Evolutionary conservation across 192 early-diverging fungal species (phyloP).

Genomic region (Radiomyces spectabilis): DNA sequence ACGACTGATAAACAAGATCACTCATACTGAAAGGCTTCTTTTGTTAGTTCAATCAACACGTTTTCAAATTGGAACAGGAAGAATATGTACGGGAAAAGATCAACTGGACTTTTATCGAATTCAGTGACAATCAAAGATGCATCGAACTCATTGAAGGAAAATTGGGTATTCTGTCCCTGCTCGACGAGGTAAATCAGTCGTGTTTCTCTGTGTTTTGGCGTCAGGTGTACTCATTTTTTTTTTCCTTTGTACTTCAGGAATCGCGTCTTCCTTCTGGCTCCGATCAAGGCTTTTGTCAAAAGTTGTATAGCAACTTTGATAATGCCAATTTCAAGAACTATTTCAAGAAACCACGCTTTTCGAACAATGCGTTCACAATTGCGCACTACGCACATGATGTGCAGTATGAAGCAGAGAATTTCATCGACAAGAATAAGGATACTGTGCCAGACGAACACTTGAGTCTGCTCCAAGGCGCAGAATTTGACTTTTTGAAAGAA

Average conservation of each 20-base stretch:
- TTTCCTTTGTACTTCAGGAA: slow-evolving; percentile 20
- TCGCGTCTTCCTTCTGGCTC: slow-evolving; percentile 76
- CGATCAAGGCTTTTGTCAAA: slow-evolving; percentile 79
- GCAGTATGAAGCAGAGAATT: slow-evolving; percentile 89
- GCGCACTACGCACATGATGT: slow-evolving; percentile 96
- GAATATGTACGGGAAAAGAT: slow-evolving; percentile 96
- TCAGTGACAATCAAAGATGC: slow-evolving; percentile 98
- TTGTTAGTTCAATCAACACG: slow-evolving; percentile 90
- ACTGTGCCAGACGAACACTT: slow-evolving; percentile 94
- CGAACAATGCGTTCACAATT: slow-evolving; percentile 83
- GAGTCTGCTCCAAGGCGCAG: slow-evolving; percentile 66
- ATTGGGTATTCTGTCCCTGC: slow-evolving; percentile 85
- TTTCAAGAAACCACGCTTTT: slow-evolving; percentile 91
- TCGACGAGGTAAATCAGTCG: slow-evolving; percentile 80
- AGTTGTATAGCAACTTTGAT: slow-evolving; percentile 82
- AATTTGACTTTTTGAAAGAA: slow-evolving; percentile 76
- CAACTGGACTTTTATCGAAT: slow-evolving; percentile 98
- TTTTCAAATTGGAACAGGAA: slow-evolving; percentile 99
- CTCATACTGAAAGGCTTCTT: neutral
- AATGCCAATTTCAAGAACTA: slow-evolving; percentile 56
- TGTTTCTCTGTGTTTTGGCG: neutral
- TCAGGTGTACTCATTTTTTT: neutral
- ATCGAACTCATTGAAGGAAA: slow-evolving; percentile 97
- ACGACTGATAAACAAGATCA: neutral
- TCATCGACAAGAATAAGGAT: slow-evolving; percentile 98